These are phyloP conservation scores for Candida hispaniensis DNA, from an alignment of 805 yeast genomes.

Conservation along the genomic window DNA sequence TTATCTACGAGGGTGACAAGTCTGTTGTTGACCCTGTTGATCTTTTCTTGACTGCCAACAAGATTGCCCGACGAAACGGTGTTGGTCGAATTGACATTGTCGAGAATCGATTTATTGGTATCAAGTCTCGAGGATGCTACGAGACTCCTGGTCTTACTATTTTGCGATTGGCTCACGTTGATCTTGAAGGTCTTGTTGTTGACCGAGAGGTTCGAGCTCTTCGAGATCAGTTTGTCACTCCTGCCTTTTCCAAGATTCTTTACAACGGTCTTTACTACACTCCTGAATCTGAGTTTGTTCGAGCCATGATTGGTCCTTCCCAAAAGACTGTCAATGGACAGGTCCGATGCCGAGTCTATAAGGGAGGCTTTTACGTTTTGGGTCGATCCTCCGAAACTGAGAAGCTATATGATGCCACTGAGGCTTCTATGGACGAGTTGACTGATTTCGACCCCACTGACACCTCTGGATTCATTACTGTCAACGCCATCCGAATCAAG, in stretches of 20 bases:
- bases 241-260: slow-evolving; percentile 76
- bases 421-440: slow-evolving; percentile 98
- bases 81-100: slow-evolving; percentile 99
- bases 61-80: slow-evolving; percentile 97
- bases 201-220: slow-evolving; percentile 97
- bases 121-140: slow-evolving; percentile 98
- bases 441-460: slow-evolving; percentile 97
- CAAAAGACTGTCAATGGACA: slow-evolving; percentile 93
- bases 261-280: slow-evolving; percentile 98
- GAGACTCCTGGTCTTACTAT: slow-evolving; percentile 98
- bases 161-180: slow-evolving; percentile 89
- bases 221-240: slow-evolving; percentile 93
- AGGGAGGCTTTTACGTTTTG: slow-evolving; percentile 71
- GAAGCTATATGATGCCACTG: slow-evolving; percentile 94
- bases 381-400: slow-evolving; percentile 96
- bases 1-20: slow-evolving; percentile 50
- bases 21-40: slow-evolving; percentile 79
- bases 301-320: slow-evolving; percentile 71
- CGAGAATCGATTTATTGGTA: slow-evolving; percentile 97
- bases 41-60: slow-evolving; percentile 82
- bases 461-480: slow-evolving; percentile 94
- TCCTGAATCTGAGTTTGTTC: slow-evolving; percentile 95
- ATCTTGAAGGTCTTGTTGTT: slow-evolving; percentile 90
- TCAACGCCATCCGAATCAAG: slow-evolving; percentile 96
- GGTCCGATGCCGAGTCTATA: slow-evolving; percentile 88